Conservation (phyloP, 768 basidiomycete species). For the Pleurotus djamor region DNA sequence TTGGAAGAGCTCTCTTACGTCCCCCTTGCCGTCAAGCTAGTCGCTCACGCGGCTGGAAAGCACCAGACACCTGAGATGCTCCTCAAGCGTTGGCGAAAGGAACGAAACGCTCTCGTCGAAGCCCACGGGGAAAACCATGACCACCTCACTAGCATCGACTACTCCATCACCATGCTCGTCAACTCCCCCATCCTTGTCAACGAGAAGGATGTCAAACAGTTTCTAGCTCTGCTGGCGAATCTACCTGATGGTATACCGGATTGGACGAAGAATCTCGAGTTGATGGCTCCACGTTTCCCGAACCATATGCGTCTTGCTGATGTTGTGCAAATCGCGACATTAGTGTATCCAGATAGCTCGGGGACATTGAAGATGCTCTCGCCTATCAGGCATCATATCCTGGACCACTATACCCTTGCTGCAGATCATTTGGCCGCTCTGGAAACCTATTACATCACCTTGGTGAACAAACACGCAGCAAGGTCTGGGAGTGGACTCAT, state of each 20-base stretch:
- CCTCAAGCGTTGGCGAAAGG: constrained; percentile 4
- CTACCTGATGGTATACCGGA: constrained; percentile 2
- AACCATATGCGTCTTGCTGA: constrained; percentile 4
- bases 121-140: constrained; percentile 3
- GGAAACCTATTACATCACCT: constrained; percentile 2
- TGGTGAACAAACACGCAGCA: background rate
- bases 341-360: constrained; percentile 3
- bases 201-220: constrained; percentile 4
- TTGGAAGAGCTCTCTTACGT: constrained; percentile 22
- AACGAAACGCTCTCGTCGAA: constrained; percentile 1
- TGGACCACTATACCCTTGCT: background rate
- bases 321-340: constrained; percentile 4
- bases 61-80: constrained; percentile 9
- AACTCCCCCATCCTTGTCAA: background rate
- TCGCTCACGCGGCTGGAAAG: constrained; percentile 21
- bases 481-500: background rate
- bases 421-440: background rate
- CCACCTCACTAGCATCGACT: constrained; percentile 4
- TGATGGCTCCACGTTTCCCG: background rate
- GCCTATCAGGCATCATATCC: constrained; percentile 5
- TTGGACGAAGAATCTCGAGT: constrained; percentile 2
- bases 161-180: constrained; percentile 7
- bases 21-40: constrained; percentile 29
- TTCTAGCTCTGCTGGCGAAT: constrained; percentile 2
- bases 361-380: constrained; percentile 5